A percentile compares a stretch with the other conserved stretches of the same genome.
Conservation (phyloP, 148 eudicot genomes). For the Beta vulgaris region DNA sequence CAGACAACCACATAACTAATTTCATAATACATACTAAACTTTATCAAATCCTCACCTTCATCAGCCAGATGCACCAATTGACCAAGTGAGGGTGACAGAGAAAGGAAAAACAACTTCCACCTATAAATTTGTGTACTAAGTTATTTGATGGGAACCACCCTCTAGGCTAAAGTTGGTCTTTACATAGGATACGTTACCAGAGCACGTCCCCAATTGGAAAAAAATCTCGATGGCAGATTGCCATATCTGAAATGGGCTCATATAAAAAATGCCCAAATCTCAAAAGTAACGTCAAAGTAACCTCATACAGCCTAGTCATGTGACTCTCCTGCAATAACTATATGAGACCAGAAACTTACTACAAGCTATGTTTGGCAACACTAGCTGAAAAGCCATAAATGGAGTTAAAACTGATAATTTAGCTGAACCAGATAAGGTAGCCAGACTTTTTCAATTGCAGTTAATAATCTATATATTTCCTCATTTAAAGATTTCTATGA, state of each 20-base stretch:
- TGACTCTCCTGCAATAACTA: neutral
- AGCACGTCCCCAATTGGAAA: neutral
- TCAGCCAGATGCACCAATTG: neutral
- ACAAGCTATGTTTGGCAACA: too few species aligned
- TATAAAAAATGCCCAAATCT: neutral
- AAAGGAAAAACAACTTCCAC: neutral
- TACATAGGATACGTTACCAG: neutral
- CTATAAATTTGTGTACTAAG: neutral
- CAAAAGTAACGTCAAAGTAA: neutral
- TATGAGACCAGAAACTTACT: neutral
- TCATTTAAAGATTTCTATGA: too few species aligned
- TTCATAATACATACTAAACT: neutral
- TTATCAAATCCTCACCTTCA: constrained; percentile 10
- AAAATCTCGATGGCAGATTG: neutral
- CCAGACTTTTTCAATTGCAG: too few species aligned
- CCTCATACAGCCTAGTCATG: neutral
- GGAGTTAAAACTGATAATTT: too few species aligned
- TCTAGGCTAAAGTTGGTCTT: neutral
- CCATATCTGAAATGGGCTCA: neutral
- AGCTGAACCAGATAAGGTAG: too few species aligned
- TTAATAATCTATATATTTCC: too few species aligned
- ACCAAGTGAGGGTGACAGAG: neutral
- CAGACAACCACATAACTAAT: neutral
- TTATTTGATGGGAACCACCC: neutral
- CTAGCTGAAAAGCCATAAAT: too few species aligned